Base-by-base conservation (phyloP, 2,329 filamentous ascomycete genomes). In the Passalora sequoiae region DNA sequence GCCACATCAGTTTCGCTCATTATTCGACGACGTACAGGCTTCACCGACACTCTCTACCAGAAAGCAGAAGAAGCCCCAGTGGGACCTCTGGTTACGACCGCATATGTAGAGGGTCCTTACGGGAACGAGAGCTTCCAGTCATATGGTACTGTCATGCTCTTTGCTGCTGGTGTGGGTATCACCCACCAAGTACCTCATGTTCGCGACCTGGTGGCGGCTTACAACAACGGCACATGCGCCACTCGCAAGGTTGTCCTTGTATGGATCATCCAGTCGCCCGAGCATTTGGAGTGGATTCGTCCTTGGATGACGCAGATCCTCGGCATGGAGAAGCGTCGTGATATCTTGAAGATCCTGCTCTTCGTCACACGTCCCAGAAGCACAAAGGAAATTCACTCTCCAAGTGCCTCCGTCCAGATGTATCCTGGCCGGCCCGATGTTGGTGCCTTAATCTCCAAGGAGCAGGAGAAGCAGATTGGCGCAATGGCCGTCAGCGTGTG, bases 151-250 rank as follows among this genome's bases (percentile, higher is more conserved):
- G 81, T 83, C 32, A 78, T 98, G 51, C 82, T 98, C 44, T 89
- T 96, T 61, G 89, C 91, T 9, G 89, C 89, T 44, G 87, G 91
- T 44, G 89, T 92, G 4, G 92, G 92, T 50, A 97, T 98, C 67
- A 95, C 91, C 1, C 91, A 97, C 65, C 89, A 94, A 63, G 79
- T 97, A 21, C 86, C 89, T 24, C 94, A 94, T 64, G 77, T 96
- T 6, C 83, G 81, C 43, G 83, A 92, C 46, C 66, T 74, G 13
- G 69, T 74, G 30, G 64, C 65, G 37, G 67, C 71, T 66, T 59
- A 78, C 72, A 72, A 73, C 71, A 68, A 86, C 78, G 83, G 55
- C 46, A 89, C 81, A 1, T 81, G 89, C 27, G 89, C 91, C 4
- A 88, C 87, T 3, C 83, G 89, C 39, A 81, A 83, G 29, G 70